These are phyloP conservation scores for Trifolium repens DNA, from an alignment of 306 rosid genomes.

Conservation along the genomic window DNA sequence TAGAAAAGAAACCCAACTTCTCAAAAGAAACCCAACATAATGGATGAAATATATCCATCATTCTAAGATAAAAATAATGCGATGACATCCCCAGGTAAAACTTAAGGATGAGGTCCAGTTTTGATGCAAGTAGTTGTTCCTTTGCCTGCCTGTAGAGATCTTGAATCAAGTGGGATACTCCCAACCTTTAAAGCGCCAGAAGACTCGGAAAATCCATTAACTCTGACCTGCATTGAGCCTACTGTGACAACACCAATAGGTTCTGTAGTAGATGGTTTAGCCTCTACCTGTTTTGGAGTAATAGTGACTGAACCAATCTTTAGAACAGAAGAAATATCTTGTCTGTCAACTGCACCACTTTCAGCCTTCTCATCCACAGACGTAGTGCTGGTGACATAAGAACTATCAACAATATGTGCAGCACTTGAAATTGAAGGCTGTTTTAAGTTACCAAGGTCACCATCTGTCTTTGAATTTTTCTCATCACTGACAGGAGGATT, in stretches of 20 bases:
- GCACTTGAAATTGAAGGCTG: slow-evolving; percentile 42
- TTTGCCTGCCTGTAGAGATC: slow-evolving; percentile 54
- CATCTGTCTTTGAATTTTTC: slow-evolving; percentile 44
- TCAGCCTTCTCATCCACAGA: slow-evolving; percentile 43
- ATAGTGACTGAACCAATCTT: slow-evolving; percentile 74
- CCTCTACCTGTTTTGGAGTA: slow-evolving; percentile 53
- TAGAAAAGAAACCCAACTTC: slow-evolving; percentile 34
- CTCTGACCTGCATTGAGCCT: slow-evolving; percentile 75
- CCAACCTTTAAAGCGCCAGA: slow-evolving; percentile 72
- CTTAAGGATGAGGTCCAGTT: slow-evolving; percentile 46
- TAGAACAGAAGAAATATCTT: slow-evolving; percentile 54
- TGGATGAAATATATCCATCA: not conserved
- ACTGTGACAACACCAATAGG: slow-evolving; percentile 62
- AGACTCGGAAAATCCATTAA: slow-evolving; percentile 61
- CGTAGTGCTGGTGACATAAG: slow-evolving; percentile 29
- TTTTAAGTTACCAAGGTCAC: slow-evolving; percentile 40
- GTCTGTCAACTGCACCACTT: slow-evolving; percentile 40
- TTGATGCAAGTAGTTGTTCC: slow-evolving; percentile 45
- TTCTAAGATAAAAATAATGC: slow-evolving; percentile 15
- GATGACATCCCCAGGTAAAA: slow-evolving; percentile 22
- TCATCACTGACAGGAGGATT: slow-evolving; percentile 49
- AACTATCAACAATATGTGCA: slow-evolving; percentile 44
- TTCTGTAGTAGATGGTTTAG: slow-evolving; percentile 46
- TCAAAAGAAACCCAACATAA: not conserved
- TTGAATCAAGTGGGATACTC: slow-evolving; percentile 74